Evolutionary conservation across 768 basidiomycete species (phyloP), one percentile per base, ranked within the genome.

Genomic region (Russula olivacea): DNA sequence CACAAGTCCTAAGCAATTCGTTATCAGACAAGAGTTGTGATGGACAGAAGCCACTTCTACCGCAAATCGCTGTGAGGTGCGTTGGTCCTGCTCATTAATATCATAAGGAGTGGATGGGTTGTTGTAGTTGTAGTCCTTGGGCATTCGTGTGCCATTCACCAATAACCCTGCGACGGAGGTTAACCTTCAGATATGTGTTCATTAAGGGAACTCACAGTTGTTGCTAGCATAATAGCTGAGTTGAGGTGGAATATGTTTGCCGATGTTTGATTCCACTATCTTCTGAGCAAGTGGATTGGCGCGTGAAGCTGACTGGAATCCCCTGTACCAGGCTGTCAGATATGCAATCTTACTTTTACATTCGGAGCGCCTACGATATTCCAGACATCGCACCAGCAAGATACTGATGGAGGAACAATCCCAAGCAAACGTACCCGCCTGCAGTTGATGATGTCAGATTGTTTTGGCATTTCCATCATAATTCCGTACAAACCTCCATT

Each of bases 371-470:
- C 52, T 66, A 85, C 83, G 81, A 77, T 63, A 80, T 80, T 3
- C 79, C 81, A 41, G 81, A 73, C 25, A 75, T 71, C 0, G 76
- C 74, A 9, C 83, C 85, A 8, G 79, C 77, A 25, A 88, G 76
- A 68, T 77, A 84, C 55, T 78, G 77, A 66, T 84, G 82, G 49
- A 88, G 72, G 75, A 84, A 86, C 43, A 81, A 77, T 3, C 83
- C 84, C 10, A 86, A 76, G 69, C 85, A 86, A 9, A 86, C 77
- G 59, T 79, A 83, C 28, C 85, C 85, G 60, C 84, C 84, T 67
- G 34, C 30, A 4, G 23, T 12, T 1, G 25, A 21, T 5, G 9
- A 17, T 2, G 15, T 61, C 41, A 61, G 28, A 51, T 2, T 17
- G 15, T 30, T 5, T 5, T 15, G n/a, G 30, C 8, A 19, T 32